Base-by-base conservation (phyloP, 805 yeast genomes). In the Komagataella pastoris region DNA sequence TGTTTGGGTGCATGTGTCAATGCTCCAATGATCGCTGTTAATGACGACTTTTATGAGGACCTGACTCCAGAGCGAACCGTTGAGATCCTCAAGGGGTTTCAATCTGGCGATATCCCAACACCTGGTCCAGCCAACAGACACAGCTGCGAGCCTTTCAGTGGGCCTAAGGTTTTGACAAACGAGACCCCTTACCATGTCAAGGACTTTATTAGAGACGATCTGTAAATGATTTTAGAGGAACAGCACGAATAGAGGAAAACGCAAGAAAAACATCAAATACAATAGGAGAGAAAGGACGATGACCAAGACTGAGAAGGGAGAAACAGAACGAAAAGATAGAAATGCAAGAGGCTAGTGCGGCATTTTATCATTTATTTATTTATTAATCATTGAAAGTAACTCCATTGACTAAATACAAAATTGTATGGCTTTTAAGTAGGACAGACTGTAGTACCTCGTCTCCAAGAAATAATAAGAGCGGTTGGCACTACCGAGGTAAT, bases 1-100 rank as follows among this genome's bases (percentile, higher is more conserved):
- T 87, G 96, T 69, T 77, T 86, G 50, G 96, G 96, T 53, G 96
- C 96, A 3, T 87, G 96, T 74, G 89, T 87, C 50, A 87, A 87
- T 66, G 96, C 86, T 6, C 96, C 96, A 51, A 87, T 87, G 88
- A 72, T 88, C 52, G 95, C 87, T 55, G 70, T 87, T 51, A 86
- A 85, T 66, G 95, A 87, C 68, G 89, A 84, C 64, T 87, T 72
- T 69, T 83, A 75, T 62, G 96, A 87, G 70, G 96, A 87, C 66
- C 75, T 87, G 67, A 83, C 90, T 43, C 74, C 81, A 21, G 84
- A 83, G 56, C 75, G 77, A 48, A 78, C 85, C 24, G 75, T 77
- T 43, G 73, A 75, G 54, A 65, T 88, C 48, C 75, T 87, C 63
- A 75, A 80, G 56, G 80, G 75, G 52, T 72, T 86, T 56, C 80